These are phyloP conservation scores for Coemansia sp. DNA, from an alignment of 192 early-diverging fungal species.

Conservation along the genomic window DNA sequence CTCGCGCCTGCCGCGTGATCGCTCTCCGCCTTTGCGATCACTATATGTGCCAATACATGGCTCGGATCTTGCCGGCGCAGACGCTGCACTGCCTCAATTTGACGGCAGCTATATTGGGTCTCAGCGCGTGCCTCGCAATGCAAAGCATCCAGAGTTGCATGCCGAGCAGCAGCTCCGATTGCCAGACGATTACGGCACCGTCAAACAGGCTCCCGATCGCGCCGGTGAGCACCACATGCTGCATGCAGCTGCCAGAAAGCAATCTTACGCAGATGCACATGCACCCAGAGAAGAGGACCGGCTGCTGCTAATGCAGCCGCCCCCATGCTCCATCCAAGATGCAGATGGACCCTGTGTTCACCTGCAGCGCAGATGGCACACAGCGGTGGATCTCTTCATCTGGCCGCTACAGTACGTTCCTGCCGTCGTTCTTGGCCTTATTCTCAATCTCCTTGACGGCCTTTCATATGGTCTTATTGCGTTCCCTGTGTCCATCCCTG, in stretches of 20 bases:
- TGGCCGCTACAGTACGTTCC: slow-evolving; percentile 76
- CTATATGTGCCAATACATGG: neutral
- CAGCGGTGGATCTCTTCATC: slow-evolving; percentile 19
- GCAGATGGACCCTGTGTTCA: slow-evolving; percentile 11
- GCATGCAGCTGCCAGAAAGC: slow-evolving; percentile 13
- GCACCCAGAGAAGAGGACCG: slow-evolving; percentile 15
- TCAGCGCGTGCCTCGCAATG: slow-evolving; percentile 47
- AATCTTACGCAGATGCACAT: slow-evolving; percentile 4
- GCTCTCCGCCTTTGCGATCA: slow-evolving; percentile 17
- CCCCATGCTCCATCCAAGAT: neutral
- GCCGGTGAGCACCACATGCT: slow-evolving; percentile 2
- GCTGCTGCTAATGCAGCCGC: slow-evolving; percentile 13
- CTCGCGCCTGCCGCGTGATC: slow-evolving; percentile 46
- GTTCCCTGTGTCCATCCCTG: slow-evolving; percentile 79
- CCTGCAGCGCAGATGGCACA: slow-evolving; percentile 31
- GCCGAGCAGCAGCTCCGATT: neutral
- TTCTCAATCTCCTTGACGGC: slow-evolving; percentile 92
- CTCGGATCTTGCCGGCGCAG: neutral
- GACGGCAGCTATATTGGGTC: slow-evolving; percentile 29
- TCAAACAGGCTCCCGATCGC: neutral
- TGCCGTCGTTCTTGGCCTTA: slow-evolving; percentile 85
- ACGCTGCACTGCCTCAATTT: slow-evolving; percentile 22
- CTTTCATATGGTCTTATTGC: slow-evolving; percentile 90
- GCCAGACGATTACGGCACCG: slow-evolving; percentile 16
- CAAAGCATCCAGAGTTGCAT: slow-evolving; percentile 18